These are phyloP conservation scores for Trypanosoma avium DNA, from an alignment of 208 protist genomes.

Conservation along the genomic window DNA sequence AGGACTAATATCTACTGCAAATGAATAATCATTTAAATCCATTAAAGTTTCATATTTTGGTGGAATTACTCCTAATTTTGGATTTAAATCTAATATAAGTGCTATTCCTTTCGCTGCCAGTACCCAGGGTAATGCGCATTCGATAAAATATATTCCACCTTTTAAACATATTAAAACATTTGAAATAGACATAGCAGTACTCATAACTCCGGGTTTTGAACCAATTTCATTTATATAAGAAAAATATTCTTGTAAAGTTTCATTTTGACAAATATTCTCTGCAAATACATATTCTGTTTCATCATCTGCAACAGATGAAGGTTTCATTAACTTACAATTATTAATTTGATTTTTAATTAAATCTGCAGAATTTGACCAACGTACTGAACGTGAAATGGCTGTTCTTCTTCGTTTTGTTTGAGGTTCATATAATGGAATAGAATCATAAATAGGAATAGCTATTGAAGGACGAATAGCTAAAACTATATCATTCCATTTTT, in stretches of 20 bases:
- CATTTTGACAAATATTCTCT: conserved; percentile 26
- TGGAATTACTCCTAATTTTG: not conserved
- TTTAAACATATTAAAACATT: conserved; percentile 46
- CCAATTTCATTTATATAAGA: conserved; percentile 31
- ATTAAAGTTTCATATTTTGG: conserved; percentile 34
- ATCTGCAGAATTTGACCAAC: conserved; percentile 29
- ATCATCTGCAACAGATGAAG: conserved; percentile 24
- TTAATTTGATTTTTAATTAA: not conserved
- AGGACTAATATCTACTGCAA: conserved; percentile 60
- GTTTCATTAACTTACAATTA: conserved; percentile 30
- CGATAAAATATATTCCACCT: conserved; percentile 52
- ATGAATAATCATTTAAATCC: conserved; percentile 75
- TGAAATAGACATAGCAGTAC: conserved; percentile 40
- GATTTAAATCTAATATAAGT: conserved; percentile 31
- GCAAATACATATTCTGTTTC: conserved; percentile 31
- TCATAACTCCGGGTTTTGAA: conserved; percentile 30
- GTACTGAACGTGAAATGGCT: conserved; percentile 35
- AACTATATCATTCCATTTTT: conserved; percentile 62
- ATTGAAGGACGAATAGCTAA: conserved; percentile 41
- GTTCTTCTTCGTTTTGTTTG: conserved; percentile 38
- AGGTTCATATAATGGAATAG: conserved; percentile 47
- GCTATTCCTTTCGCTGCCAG: conserved; percentile 78
- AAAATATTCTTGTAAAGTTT: conserved; percentile 37
- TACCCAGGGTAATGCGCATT: conserved; percentile 69
- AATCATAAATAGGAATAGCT: conserved; percentile 59